Evolutionary conservation across 2,329 filamentous ascomycete genomes (phyloP), one percentile per base, ranked within the genome.

Genomic region (Penicillium nordicum): DNA sequence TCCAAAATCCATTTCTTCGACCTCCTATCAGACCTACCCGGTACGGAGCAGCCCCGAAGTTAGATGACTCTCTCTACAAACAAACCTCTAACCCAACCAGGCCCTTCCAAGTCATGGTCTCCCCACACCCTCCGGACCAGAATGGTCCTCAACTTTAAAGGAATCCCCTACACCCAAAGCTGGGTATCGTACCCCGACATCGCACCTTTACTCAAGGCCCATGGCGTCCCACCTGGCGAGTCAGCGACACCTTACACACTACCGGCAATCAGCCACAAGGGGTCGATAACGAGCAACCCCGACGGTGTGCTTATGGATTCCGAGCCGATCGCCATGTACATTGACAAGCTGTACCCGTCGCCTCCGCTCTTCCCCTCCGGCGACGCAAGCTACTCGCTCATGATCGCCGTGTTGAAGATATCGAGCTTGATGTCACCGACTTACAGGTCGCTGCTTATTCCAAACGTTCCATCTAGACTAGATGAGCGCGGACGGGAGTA

Each of bases 1-100:
- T 50, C 57, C 2, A 58, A 66, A 1, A 65, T 73, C 18, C 71
- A 74, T 43, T 69, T 74, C 53, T 73, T 74, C 53, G 71, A 74
- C 53, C 62, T 74, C 32, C 50, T 46, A 16, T 72, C 68, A 10
- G 63, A 59, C 21, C 62, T 72, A 11, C 62, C 66, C 49, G 67
- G 68, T 71, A 59, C 32, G 46, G 42, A 32, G 5, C 30, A 36
- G n/a, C 40, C 29, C 25, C 8, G 2, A 18, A 5, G 9, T 12
- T 41, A 44, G 21, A 47, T 46, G 52, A 25, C 7, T 40, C 25
- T 38, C 7, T 40, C 25, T 38, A 5, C 40, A 38, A 38, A 10
- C 30, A 47, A 32, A 47, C n/a, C 21, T 27, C 21, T 44, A n/a
- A 62, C 29, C 5, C 6, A 42, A 27, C 23, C 54, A 73, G 71